Conservation (phyloP, 805 yeast genomes). For the Metschnikowia anglica region DNA sequence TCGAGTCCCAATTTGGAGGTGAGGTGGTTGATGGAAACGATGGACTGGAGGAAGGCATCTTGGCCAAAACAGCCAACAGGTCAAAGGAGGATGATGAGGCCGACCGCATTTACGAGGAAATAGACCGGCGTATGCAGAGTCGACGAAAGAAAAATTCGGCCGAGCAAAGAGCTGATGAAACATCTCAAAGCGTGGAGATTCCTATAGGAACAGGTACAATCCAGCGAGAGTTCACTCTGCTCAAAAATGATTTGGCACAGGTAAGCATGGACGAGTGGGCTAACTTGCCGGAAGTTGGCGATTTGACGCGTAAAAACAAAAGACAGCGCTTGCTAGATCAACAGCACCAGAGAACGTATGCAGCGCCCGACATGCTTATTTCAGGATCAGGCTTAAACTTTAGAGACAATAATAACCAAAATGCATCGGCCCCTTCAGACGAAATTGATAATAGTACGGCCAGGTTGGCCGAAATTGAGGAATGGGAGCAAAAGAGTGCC, state of each 20-base stretch:
- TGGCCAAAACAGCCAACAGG: slow-evolving; percentile 21
- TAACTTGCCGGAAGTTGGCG: slow-evolving; percentile 82
- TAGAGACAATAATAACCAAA: slow-evolving; percentile 15
- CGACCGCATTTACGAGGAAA: slow-evolving; percentile 59
- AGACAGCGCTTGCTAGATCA: slow-evolving; percentile 63
- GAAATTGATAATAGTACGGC: not conserved
- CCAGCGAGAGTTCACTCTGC: slow-evolving; percentile 61
- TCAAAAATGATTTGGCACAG: slow-evolving; percentile 58
- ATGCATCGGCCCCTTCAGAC: not conserved
- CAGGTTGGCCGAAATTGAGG: slow-evolving; percentile 16
- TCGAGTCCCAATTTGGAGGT: slow-evolving; percentile 19
- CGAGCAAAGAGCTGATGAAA: slow-evolving; percentile 1
- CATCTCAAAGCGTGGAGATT: slow-evolving; percentile 8
- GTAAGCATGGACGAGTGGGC: slow-evolving; percentile 78
- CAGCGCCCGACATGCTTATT: slow-evolving; percentile 74
- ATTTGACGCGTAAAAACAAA: slow-evolving; percentile 77
- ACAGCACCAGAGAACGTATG: slow-evolving; percentile 67
- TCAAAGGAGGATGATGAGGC: slow-evolving; percentile 76
- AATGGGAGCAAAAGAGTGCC: slow-evolving; percentile 14
- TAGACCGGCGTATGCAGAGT: slow-evolving; percentile 54
- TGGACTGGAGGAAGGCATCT: slow-evolving; percentile 33
- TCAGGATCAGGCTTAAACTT: slow-evolving; percentile 25
- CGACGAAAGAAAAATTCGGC: slow-evolving; percentile 21
- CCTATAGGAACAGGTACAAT: slow-evolving; percentile 18
- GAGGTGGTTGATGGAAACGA: slow-evolving; percentile 31